Base-by-base conservation (phyloP, 2,329 filamentous ascomycete species). In the Malbranchea zuffiana region DNA sequence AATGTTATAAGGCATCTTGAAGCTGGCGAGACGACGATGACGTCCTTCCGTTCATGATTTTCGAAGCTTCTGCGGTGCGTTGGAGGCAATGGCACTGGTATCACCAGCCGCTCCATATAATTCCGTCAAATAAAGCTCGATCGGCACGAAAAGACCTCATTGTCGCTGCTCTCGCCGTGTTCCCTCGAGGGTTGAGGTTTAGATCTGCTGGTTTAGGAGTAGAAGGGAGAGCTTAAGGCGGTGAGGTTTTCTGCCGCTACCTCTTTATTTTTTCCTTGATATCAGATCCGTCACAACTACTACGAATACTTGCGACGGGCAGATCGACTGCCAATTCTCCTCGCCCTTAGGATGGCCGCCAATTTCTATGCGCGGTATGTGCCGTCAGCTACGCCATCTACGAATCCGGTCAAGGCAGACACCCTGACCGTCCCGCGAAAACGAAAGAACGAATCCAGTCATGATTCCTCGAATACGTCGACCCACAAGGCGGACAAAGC, bases 1-100 rank as follows among this genome's bases (percentile, higher is more conserved):
- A 55, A 81, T 80, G 50, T 79, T 80, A 67, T 80, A 80, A 37
- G 75, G 69, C 77, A 80, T 81, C 16, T 50, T 57, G 47, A 40
- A 6, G 12, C 15, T 23, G 8, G 6, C 10, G n/a, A n/a, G n/a
- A n/a, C n/a, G n/a, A n/a, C n/a, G n/a, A n/a, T n/a, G n/a, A n/a
- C n/a, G n/a, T n/a, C n/a, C n/a, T n/a, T n/a, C n/a, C n/a, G n/a
- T n/a, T n/a, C n/a, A n/a, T n/a, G n/a, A n/a, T n/a, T n/a, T n/a
- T n/a, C n/a, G n/a, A n/a, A n/a, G n/a, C n/a, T n/a, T n/a, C n/a
- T n/a, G n/a, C n/a, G n/a, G n/a, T n/a, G n/a, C n/a, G n/a, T n/a
- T n/a, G n/a, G n/a, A n/a, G n/a, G n/a, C n/a, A n/a, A n/a, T n/a
- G n/a, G n/a, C n/a, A n/a, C n/a, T n/a, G n/a, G n/a, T 11, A 39